Percentiles rank a stretch among this genome's conserved stretches.
phyloP scores from a whole-genome alignment of 192 early-diverging fungal species.

The Pilaira anomala region DNA sequence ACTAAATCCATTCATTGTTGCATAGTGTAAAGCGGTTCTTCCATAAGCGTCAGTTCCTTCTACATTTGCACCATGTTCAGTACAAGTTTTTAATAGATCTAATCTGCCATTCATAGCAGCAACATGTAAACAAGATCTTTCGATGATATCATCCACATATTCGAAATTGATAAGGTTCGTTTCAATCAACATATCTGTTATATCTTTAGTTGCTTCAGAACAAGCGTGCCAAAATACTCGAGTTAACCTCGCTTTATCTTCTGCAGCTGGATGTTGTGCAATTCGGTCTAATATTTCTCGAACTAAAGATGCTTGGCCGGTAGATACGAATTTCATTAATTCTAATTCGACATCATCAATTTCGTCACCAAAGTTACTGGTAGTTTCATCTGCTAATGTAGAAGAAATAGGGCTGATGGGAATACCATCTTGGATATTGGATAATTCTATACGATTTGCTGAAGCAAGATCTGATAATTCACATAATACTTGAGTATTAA shows the following conservation, averaged over 20 bases:
- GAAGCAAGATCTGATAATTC: conserved; percentile 86
- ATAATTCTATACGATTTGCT: conserved; percentile 73
- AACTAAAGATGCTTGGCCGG: conserved; percentile 40
- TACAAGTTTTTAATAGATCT: conserved; percentile 53
- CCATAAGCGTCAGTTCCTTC: conserved; percentile 86
- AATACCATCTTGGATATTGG: conserved; percentile 55
- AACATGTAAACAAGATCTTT: conserved; percentile 86
- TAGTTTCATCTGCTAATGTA: neutral
- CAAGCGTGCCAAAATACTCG: conserved; percentile 74
- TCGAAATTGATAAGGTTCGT: conserved; percentile 72
- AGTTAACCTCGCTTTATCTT: conserved; percentile 61
- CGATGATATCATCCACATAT: conserved; percentile 90
- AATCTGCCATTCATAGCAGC: conserved; percentile 78
- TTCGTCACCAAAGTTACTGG: neutral
- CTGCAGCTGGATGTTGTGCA: conserved; percentile 42
- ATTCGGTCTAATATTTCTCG: conserved; percentile 54
- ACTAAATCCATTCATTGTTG: conserved; percentile 83
- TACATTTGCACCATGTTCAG: conserved; percentile 43
- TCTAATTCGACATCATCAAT: conserved; percentile 62
- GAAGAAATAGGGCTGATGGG: conserved; percentile 14
- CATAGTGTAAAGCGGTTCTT: conserved; percentile 88
- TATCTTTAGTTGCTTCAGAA: conserved; percentile 51
- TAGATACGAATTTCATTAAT: conserved; percentile 51
- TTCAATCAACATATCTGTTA: conserved; percentile 61
- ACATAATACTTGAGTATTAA: conserved; percentile 89